A percentile compares a stretch with the other conserved stretches of the same genome.
phyloP scores from a whole-genome alignment of 1,284 basidiomycete species.

The Ustilago esculenta region DNA sequence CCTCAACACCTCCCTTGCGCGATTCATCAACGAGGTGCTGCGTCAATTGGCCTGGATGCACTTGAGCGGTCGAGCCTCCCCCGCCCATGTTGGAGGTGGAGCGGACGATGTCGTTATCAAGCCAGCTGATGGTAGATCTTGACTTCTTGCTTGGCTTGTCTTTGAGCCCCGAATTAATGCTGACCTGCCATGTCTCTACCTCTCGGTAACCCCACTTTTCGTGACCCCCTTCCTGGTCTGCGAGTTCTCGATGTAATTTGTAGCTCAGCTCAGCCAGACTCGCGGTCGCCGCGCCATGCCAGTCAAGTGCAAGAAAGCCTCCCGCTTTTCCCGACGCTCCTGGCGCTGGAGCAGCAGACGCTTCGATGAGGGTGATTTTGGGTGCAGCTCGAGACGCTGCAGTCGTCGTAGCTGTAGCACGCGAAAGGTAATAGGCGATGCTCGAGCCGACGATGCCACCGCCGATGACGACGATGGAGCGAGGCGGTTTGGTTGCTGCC shows the following conservation, averaged over 20 bases:
- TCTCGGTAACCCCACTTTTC: slow-evolving; percentile 85
- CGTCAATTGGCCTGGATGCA: slow-evolving; percentile 83
- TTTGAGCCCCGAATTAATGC: slow-evolving; percentile 49
- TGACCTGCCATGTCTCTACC: slow-evolving; percentile 68
- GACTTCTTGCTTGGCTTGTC: slow-evolving; percentile 16
- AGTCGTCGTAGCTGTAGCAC: slow-evolving; percentile 12
- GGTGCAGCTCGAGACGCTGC: slow-evolving; percentile 13
- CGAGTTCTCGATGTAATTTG: slow-evolving; percentile 80
- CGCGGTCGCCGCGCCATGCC: slow-evolving; percentile 70
- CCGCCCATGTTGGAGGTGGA: slow-evolving; percentile 66
- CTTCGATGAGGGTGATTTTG: slow-evolving; percentile 75
- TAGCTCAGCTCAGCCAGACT: slow-evolving; percentile 80
- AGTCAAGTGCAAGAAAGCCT: slow-evolving; percentile 86
- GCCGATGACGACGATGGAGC: slow-evolving; percentile 65
- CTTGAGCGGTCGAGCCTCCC: slow-evolving; percentile 76
- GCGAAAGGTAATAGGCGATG: slow-evolving; percentile 78
- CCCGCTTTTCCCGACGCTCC: slow-evolving; percentile 88
- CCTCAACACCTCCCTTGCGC: slow-evolving; percentile 68
- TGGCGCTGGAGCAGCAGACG: slow-evolving; percentile 72
- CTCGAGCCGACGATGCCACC: slow-evolving; percentile 83
- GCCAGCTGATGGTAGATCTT: slow-evolving; percentile 60
- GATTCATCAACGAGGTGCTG: slow-evolving; percentile 76
- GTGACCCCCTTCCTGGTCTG: slow-evolving; percentile 76
- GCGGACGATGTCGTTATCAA: slow-evolving; percentile 61
- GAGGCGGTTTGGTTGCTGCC: slow-evolving; percentile 14